Evolutionary conservation across 331 rosid genomes (phyloP).

Genomic region (Prunus yedoensis): DNA sequence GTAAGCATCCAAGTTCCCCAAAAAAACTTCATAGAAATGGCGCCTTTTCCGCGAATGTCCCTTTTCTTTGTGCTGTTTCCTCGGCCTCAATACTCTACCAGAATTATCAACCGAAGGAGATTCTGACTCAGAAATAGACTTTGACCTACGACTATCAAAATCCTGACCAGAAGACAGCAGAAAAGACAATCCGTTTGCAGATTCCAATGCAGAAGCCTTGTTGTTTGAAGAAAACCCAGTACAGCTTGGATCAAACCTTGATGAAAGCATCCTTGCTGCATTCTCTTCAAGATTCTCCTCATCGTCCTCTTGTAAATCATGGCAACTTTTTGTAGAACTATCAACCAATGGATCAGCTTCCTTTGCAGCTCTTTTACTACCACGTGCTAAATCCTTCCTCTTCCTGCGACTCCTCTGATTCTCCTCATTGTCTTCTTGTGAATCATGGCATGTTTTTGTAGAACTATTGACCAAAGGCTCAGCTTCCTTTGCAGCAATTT

Average conservation of each 20-base stretch:
- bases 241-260: conserved; percentile 96
- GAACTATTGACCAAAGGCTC: conserved; percentile 36
- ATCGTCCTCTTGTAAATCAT: conserved; percentile 57
- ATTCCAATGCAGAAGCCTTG: conserved; percentile 54
- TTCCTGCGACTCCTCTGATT: conserved; percentile 30
- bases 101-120: conserved; percentile 70
- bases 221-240: conserved; percentile 69
- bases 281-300: conserved; percentile 97
- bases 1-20: conserved; percentile 58
- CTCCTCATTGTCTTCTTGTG: conserved; percentile 68
- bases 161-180: conserved; percentile 51
- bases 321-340: conserved; percentile 37
- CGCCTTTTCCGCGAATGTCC: conserved; percentile 73
- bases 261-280: conserved; percentile 96
- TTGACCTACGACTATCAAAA: conserved; percentile 42
- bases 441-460: conserved; percentile 43
- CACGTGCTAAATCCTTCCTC: conserved; percentile 39
- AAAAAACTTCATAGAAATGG: conserved; percentile 83
- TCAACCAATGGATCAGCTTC: conserved; percentile 42
- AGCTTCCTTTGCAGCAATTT: conserved; percentile 32
- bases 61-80: conserved; percentile 61
- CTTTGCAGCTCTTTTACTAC: conserved; percentile 30
- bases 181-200: conserved; percentile 52
- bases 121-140: conserved; percentile 59
- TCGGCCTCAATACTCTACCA: conserved; percentile 78